Evolutionary conservation across 78 protist species (phyloP).

Genomic region (Emiliania huxleyi): DNA sequence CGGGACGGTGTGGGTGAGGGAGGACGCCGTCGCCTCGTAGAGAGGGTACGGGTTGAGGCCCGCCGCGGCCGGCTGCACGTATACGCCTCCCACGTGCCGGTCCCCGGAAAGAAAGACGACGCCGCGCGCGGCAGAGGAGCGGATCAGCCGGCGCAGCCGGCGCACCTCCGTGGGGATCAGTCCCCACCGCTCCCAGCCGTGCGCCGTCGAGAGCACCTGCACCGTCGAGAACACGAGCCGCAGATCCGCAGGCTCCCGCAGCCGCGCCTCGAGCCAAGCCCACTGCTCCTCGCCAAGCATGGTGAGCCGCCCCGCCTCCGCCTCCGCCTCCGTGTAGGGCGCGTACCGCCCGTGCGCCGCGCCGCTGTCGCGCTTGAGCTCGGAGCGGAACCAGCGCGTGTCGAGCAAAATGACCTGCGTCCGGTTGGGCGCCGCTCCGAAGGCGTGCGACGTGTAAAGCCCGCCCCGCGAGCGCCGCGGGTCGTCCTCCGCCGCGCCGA

Average conservation of each 20-base stretch:
- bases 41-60: neutral
- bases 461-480: neutral
- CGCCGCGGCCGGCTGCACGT: neutral
- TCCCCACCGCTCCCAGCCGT: conserved; percentile 20
- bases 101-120: neutral
- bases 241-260: neutral
- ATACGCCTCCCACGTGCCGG: neutral
- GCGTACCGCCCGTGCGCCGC: neutral
- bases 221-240: neutral
- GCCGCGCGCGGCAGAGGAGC: neutral
- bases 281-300: neutral
- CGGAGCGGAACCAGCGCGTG: neutral
- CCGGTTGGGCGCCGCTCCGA: neutral
- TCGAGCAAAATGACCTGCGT: neutral
- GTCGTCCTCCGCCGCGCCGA: neutral
- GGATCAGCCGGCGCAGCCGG: neutral
- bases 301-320: neutral
- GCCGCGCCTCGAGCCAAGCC: neutral
- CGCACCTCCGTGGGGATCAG: neutral
- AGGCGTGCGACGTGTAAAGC: neutral
- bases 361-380: neutral
- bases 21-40: neutral
- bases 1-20: neutral
- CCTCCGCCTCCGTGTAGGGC: neutral
- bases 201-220: neutral